Evolutionary conservation across 345 rosid species (phyloP).

Genomic region (Murraya paniculata): DNA sequence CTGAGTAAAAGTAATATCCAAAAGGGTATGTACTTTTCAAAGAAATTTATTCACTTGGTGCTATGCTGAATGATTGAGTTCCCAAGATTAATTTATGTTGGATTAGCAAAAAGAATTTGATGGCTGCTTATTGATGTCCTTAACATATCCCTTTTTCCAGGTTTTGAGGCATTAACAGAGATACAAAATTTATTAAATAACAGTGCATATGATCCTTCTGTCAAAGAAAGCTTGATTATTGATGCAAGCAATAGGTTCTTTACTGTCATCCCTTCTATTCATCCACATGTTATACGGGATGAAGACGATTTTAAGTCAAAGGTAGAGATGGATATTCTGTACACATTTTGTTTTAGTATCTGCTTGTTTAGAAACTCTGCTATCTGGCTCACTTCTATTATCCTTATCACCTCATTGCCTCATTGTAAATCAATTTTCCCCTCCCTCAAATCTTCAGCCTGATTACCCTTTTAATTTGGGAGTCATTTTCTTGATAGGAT

Average conservation of each 20-base stretch:
- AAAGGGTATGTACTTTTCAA: slow-evolving; percentile 46
- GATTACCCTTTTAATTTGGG: not conserved
- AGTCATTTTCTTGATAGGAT: not conserved
- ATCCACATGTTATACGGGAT: slow-evolving; percentile 82
- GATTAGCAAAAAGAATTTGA: slow-evolving; percentile 9
- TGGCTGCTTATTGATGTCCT: slow-evolving; percentile 2
- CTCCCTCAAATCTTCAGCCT: not conserved
- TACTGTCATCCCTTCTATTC: slow-evolving; percentile 85
- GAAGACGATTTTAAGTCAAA: slow-evolving; percentile 86
- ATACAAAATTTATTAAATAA: slow-evolving; percentile 71
- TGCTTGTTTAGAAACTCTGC: not conserved
- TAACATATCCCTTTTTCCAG: slow-evolving; percentile 31
- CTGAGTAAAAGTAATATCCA: slow-evolving; percentile 86
- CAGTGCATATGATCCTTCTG: slow-evolving; percentile 38
- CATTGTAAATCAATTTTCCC: not conserved
- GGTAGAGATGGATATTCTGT: slow-evolving; percentile 37
- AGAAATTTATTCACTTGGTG: slow-evolving; percentile 5
- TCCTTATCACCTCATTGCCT: not conserved
- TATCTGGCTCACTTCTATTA: not conserved
- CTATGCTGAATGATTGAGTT: not conserved
- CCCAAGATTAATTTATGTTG: slow-evolving; percentile 15
- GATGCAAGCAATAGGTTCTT: slow-evolving; percentile 97
- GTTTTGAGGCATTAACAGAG: slow-evolving; percentile 90
- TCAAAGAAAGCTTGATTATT: slow-evolving; percentile 72
- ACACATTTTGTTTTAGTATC: not conserved